phyloP scores from a whole-genome alignment of 1,139 yeast species.

The Saccharomycopsis phalli region DNA sequence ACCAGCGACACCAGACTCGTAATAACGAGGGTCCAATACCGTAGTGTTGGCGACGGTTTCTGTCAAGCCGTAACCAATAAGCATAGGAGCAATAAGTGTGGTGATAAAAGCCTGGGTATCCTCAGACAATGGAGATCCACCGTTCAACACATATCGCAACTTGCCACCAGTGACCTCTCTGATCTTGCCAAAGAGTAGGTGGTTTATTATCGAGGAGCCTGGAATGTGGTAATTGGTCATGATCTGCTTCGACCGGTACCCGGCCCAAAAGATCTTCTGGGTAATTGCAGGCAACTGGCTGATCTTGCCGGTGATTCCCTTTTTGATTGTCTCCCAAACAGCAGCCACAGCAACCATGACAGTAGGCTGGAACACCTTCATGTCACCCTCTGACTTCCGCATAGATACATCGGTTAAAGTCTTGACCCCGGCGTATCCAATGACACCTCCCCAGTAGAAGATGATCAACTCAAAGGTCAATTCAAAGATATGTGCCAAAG shows the following conservation, averaged over 20 bases:
- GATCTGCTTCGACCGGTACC: slow-evolving; percentile 62
- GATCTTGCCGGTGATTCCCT: slow-evolving; percentile 79
- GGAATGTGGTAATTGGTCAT: slow-evolving; percentile 63
- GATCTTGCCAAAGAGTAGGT: slow-evolving; percentile 74
- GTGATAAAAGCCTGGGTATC: slow-evolving; percentile 84
- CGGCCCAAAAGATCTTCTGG: slow-evolving; percentile 86
- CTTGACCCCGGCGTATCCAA: slow-evolving; percentile 91
- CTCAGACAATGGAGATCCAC: slow-evolving; percentile 85
- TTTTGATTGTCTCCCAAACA: slow-evolving; percentile 93
- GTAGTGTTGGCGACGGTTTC: slow-evolving; percentile 91
- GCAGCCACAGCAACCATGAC: slow-evolving; percentile 98
- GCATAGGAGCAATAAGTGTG: slow-evolving; percentile 75
- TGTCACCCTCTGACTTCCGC: slow-evolving; percentile 81
- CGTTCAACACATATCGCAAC: slow-evolving; percentile 65
- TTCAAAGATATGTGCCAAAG: slow-evolving; percentile 94
- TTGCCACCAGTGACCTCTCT: slow-evolving; percentile 95
- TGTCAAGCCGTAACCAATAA: slow-evolving; percentile 93
- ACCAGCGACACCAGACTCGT: slow-evolving; percentile 74
- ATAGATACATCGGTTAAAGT: slow-evolving; percentile 79
- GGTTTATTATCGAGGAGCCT: slow-evolving; percentile 55
- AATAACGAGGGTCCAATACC: slow-evolving; percentile 53
- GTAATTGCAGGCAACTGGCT: slow-evolving; percentile 53
- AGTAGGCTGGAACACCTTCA: slow-evolving; percentile 81
- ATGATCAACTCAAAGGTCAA: slow-evolving; percentile 72
- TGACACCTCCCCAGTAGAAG: slow-evolving; percentile 82